Evolutionary conservation across 1,284 basidiomycete genomes (phyloP).

Genomic region (Melampsora americana): DNA sequence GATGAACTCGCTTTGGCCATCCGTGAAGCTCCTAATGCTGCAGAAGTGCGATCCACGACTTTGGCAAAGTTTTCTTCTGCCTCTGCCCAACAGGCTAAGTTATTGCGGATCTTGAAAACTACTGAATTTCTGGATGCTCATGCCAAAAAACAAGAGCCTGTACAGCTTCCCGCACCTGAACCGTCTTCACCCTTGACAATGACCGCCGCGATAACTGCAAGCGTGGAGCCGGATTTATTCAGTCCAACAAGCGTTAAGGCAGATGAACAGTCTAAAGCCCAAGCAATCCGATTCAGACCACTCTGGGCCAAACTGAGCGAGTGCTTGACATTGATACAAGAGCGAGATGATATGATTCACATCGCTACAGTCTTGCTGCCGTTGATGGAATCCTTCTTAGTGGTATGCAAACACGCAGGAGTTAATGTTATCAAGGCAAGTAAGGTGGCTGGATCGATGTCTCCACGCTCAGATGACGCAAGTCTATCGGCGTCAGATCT

Average conservation of each 20-base stretch:
- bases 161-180: constrained; percentile 36
- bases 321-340: constrained; percentile 76
- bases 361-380: constrained; percentile 85
- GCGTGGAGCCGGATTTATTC: constrained; percentile 39
- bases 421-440: constrained; percentile 49
- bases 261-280: constrained; percentile 53
- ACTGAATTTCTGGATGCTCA: constrained; percentile 90
- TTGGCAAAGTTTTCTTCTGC: constrained; percentile 83
- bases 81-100: constrained; percentile 85
- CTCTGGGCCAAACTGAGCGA: constrained; percentile 82
- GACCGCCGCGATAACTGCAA: constrained; percentile 39
- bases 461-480: constrained; percentile 65
- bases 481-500: constrained; percentile 58
- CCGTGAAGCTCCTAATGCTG: constrained; percentile 60
- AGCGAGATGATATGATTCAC: constrained; percentile 73
- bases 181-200: constrained; percentile 46
- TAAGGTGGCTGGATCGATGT: constrained; percentile 56
- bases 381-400: constrained; percentile 91
- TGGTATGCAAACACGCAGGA: constrained; percentile 89
- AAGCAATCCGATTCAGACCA: constrained; percentile 79
- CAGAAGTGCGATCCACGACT: constrained; percentile 41
- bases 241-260: constrained; percentile 55
- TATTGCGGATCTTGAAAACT: constrained; percentile 86
- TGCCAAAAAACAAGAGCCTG: constrained; percentile 57
- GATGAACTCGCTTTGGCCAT: constrained; percentile 69